Evolutionary conservation across 805 yeast species (phyloP), one percentile per base, ranked within the genome.

Genomic region (Saitoella complicata): DNA sequence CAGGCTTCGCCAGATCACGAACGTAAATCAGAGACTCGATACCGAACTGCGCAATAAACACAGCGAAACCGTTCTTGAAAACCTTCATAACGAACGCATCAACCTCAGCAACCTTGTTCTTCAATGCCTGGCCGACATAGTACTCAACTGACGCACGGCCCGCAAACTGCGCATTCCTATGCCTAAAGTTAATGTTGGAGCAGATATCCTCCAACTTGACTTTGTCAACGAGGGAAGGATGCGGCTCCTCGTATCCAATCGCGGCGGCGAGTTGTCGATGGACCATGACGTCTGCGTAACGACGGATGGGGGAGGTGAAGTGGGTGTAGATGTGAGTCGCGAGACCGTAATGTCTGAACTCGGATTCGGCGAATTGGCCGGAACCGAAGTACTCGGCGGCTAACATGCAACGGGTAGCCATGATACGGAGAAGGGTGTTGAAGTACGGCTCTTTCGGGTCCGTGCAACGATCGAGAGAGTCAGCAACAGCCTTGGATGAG

Each of bases 371-470:
- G 56, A 71, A 84, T 10, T 81, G 76, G 6, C 99, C 97, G 0
- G 95, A 75, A 7, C 93, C 78, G 66, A 91, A 91, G 59, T 91
- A 91, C 59, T 88, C 96, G 1, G 99, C 99, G 1, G 98, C 95
- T 81, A 86, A 84, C 98, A 91, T 91, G 64, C 97, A 88, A 56
- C 99, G 73, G 0, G 99, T 91, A 6, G 96, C 91, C 94, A 91
- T 80, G 52, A 91, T 91, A 62, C 99, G 78, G 5, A 88, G 70
- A 54, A 91, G 69, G 0, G 96, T 91, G 63, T 91, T 91, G 72
- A 91, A 85, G 58, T 84, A 91, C 5, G 87, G 80, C 61, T 91
- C 97, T 0, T 73, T 58, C 29, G 78, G 73, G 61, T 88, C 97
- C 33, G 66, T 75, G 63, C 95, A 85, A 46, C 83, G 71, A 59